These are phyloP conservation scores for Sequoiadendron giganteum DNA, from an alignment of 75 land plant species.

Conservation along the genomic window DNA sequence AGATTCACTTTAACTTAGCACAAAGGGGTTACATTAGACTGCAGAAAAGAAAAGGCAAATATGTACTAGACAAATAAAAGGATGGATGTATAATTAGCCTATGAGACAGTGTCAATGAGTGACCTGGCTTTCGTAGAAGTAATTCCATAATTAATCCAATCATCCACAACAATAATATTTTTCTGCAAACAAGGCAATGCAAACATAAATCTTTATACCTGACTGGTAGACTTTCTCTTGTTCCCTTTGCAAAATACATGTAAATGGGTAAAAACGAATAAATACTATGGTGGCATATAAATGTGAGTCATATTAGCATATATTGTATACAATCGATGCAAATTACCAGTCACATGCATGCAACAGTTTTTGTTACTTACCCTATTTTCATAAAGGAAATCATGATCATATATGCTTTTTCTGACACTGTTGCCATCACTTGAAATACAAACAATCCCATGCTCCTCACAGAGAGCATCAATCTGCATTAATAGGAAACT, in stretches of 20 bases:
- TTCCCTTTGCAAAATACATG: background rate
- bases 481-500: conserved; percentile 11
- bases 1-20: too few relatives aligned
- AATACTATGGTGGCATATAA: background rate
- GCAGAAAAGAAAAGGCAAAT: too few relatives aligned
- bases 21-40: too few relatives aligned
- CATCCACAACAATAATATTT: conserved; percentile 29
- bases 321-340: background rate
- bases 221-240: background rate
- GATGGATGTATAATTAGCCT: too few relatives aligned
- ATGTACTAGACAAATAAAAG: too few relatives aligned
- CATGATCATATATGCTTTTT: conserved; percentile 18
- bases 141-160: conserved; percentile 17
- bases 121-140: conserved; percentile 27
- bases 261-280: background rate
- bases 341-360: background rate
- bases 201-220: background rate
- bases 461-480: conserved; percentile 15
- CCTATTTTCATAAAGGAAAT: conserved; percentile 19
- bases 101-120: background rate
- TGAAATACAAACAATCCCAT: conserved; percentile 21
- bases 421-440: conserved; percentile 16
- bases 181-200: conserved; percentile 13
- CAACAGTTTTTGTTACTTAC: background rate
- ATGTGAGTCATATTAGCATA: background rate